Evolutionary conservation across 345 rosid species (phyloP), one percentile per base, ranked within the genome.

Genomic region (Gossypium bickii): DNA sequence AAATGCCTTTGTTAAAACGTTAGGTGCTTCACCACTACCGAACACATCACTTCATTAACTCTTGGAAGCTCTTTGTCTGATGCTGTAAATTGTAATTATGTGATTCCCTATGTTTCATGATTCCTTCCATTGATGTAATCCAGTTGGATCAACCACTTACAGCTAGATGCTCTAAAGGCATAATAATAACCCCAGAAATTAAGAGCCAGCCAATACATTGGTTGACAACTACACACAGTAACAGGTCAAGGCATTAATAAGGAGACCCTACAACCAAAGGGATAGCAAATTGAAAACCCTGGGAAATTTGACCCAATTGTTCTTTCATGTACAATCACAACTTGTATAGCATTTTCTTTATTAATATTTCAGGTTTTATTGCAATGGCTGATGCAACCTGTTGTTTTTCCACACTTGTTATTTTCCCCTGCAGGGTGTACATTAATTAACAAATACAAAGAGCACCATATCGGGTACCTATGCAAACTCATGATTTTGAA

Each of bases 121-220:
- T 34, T 34, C 38, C 38, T 34, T 34, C 38, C 38, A 34, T 34
- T 34, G 38, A 34, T 34, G 38, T 53, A 18, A 53, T 49, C 16
- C 44, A 9, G 24, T 15, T 2, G 43, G 43, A 48, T 68, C 72
- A 68, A 67, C 57, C 8, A 68, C 72, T 25, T 68, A 68, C 72
- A 49, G 58, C 72, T 68, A 25, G 72, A 16, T 68, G 58, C 44
- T 68, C 72, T 15, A 12, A 57, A 22, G 61, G 29, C 29, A 9
- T 22, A 57, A 22, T 57, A 57, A 57, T 57, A 10, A 47, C 51
- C 13, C 13, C 12, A 47, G 51, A 47, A 47, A 47, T 47, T 47
- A 47, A 47, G 51, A 47, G 24, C 61, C 61, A 20, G 29, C 29
- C 61, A 9, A 57, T 1, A 10, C 1, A 22, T 24, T 57, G 27